Percentiles rank a stretch among this genome's conserved stretches.
These are phyloP conservation scores for Oehlia diaphana DNA, from an alignment of 192 early-diverging fungal species.

Conservation along the genomic window DNA sequence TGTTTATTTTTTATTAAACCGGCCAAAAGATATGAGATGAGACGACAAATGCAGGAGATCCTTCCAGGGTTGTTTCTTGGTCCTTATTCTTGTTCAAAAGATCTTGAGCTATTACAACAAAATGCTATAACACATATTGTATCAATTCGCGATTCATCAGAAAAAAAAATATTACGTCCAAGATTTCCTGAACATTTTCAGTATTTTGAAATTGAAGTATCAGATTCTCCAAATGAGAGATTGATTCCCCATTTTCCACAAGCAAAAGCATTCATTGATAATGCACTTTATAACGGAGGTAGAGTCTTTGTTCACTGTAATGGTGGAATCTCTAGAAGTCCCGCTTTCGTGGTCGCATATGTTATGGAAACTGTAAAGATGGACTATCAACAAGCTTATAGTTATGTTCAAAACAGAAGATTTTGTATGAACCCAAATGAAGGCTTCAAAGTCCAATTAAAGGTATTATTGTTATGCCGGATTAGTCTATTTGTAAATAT, in stretches of 20 bases:
- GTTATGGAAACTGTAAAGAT: conserved; percentile 75
- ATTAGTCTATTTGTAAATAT: background rate
- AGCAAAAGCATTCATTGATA: conserved; percentile 58
- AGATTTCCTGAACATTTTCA: conserved; percentile 56
- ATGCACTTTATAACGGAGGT: conserved; percentile 44
- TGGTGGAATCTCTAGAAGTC: conserved; percentile 81
- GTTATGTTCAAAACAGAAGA: conserved; percentile 81
- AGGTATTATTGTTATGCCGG: conserved; percentile 44
- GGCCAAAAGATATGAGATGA: conserved; percentile 65
- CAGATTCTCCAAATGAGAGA: conserved; percentile 79
- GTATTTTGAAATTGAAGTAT: conserved; percentile 71
- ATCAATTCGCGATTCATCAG: conserved; percentile 70
- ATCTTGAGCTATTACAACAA: conserved; percentile 53
- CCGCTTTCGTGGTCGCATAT: conserved; percentile 88
- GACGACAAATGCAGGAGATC: conserved; percentile 81
- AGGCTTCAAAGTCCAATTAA: conserved; percentile 77
- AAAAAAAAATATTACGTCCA: conserved; percentile 59
- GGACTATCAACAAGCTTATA: conserved; percentile 70
- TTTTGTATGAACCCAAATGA: conserved; percentile 88
- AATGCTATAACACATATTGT: conserved; percentile 76
- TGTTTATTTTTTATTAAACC: background rate
- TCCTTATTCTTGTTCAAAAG: conserved; percentile 70
- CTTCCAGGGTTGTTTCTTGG: conserved; percentile 73
- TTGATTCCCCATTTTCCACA: conserved; percentile 78
- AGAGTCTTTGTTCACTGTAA: conserved; percentile 71